Evolutionary conservation across 495 filamentous ascomycete species (phyloP), one percentile per base, ranked within the genome.

Genomic region (Podospora pseudocomata): DNA sequence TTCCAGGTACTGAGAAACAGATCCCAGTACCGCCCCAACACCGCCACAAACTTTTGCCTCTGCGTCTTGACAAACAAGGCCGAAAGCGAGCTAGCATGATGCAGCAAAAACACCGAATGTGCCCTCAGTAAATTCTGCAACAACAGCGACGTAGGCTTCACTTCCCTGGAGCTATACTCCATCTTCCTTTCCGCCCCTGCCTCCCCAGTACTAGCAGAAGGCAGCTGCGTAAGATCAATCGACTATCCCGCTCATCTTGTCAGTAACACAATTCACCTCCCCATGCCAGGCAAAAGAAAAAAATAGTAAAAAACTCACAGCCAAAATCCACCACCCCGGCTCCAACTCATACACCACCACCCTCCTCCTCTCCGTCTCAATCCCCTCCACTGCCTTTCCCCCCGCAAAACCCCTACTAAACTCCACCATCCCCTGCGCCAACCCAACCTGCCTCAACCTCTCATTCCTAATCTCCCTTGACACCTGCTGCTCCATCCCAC

Each of bases 391-490:
- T 18, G 92, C 76, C 68, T 89, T 82, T 39, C 88, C 91, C 67
- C 85, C 84, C 5, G 93, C 91, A 75, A 98, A 98, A 69, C 89
- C 91, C 70, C 89, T 91, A 70, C 91, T 91, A 80, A 99, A 98
- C 77, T 90, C 90, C 67, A 97, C 92, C 88, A 98, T 97, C 65
- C 93, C 95, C 82, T 99, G 95, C 64, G 95, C 96, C 70, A 99
- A 86, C n/a, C 95, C 95, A 76, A 99, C 91, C 80, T 96, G 92
- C 69, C 96, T 86, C 73, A 98, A 78, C 70, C 86, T 89, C 80
- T 94, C 90, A 76, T 98, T 96, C 68, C 84, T 85, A 64, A 91
- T 84, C 71, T 91, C 86, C 55, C 84, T 84, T 19, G 79, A 79
- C 4, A 84, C 69, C 57, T 74, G 80, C 15, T 79, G 80, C 15